These are phyloP conservation scores for Vinca minor DNA, from an alignment of 257 asterid genomes.

Conservation along the genomic window DNA sequence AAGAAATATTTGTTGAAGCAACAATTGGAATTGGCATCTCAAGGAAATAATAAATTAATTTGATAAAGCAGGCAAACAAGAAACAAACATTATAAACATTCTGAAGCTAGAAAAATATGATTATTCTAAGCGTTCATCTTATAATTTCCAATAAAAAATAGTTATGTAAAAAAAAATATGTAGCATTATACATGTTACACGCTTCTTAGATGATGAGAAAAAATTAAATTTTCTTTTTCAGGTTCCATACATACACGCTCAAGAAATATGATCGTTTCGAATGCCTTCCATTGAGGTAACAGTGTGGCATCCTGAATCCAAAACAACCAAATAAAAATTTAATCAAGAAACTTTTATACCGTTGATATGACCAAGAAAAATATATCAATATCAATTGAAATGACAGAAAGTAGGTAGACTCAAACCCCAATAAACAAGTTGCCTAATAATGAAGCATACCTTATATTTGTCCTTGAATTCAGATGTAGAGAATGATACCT, in stretches of 20 bases:
- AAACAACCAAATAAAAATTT: constrained; percentile 1
- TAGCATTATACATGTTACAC: not conserved
- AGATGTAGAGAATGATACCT: constrained; percentile 43
- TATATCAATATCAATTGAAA: not conserved
- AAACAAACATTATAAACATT: too few relatives aligned
- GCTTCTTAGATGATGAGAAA: not conserved
- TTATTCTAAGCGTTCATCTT: too few relatives aligned
- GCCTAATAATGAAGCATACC: constrained; percentile 30
- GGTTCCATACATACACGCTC: constrained; percentile 42
- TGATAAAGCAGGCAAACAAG: too few relatives aligned
- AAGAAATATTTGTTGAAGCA: too few relatives aligned
- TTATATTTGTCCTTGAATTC: constrained; percentile 62
- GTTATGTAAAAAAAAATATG: not conserved
- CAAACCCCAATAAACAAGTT: not conserved
- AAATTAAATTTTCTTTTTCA: too few relatives aligned
- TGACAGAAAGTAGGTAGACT: not conserved
- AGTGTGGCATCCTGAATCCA: constrained; percentile 57
- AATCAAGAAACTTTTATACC: not conserved
- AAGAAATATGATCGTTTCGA: constrained; percentile 81
- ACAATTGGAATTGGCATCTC: too few relatives aligned
- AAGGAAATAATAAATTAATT: too few relatives aligned
- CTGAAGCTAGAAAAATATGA: too few relatives aligned
- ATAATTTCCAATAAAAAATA: not conserved
- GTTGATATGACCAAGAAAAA: not conserved
- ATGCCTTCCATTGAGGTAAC: constrained; percentile 83